Evolutionary conservation across 2,329 filamentous ascomycete genomes (phyloP).

Genomic region (Chalaropsis ovoidea): DNA sequence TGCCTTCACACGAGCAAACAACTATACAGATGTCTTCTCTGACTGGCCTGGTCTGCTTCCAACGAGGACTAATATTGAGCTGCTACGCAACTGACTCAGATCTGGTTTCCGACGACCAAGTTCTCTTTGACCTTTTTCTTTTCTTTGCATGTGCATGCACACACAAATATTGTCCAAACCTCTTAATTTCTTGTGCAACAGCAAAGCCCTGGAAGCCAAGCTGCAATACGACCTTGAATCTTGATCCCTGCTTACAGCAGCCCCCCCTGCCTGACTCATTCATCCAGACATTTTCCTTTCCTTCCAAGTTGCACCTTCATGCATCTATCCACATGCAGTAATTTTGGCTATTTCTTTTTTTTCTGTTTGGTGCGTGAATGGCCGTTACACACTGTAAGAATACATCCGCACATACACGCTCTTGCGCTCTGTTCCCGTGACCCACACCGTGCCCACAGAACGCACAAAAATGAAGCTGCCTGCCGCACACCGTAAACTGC

Average conservation of each 20-base stretch:
- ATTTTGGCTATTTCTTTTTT: not conserved
- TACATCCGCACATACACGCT: too few relatives aligned
- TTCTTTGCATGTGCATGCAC: not conserved
- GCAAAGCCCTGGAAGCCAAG: constrained; percentile 2
- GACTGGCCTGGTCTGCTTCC: too few relatives aligned
- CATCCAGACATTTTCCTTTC: not conserved
- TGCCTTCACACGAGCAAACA: too few relatives aligned
- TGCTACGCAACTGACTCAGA: not conserved
- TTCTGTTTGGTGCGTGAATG: not conserved
- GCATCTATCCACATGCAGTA: not conserved
- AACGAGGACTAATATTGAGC: not conserved
- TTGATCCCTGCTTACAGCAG: not conserved
- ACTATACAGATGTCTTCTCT: too few relatives aligned
- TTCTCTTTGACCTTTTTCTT: not conserved
- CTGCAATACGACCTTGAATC: constrained; percentile 11
- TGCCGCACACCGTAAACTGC: too few relatives aligned
- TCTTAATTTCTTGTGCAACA: not conserved
- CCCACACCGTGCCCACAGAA: not conserved
- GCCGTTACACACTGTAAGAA: not conserved
- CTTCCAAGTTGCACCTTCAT: not conserved
- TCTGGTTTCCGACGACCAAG: too few relatives aligned
- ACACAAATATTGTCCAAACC: not conserved
- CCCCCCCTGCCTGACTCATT: not conserved
- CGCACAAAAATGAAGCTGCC: not conserved
- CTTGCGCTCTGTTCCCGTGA: too few relatives aligned